phyloP scores from a whole-genome alignment of 1,139 yeast species.

The Yamadazyma taylorii region DNA sequence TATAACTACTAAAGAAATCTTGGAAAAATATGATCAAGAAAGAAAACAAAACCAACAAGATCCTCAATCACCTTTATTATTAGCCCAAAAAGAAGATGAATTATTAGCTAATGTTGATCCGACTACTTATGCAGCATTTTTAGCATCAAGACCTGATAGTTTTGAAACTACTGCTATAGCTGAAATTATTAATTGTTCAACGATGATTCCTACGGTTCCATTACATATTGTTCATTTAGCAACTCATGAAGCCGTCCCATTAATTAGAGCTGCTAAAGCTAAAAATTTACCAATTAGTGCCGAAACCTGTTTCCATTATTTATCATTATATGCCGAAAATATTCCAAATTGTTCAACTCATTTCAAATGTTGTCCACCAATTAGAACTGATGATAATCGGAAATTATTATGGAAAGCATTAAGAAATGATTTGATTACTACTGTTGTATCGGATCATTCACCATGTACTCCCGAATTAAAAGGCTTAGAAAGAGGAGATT shows the following conservation, averaged over 20 bases:
- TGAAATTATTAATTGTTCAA: conserved; percentile 64
- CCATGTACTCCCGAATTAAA: conserved; percentile 94
- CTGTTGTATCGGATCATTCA: conserved; percentile 93
- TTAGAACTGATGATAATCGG: conserved; percentile 71
- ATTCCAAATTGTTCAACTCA: conserved; percentile 77
- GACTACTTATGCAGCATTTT: conserved; percentile 68
- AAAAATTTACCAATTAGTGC: conserved; percentile 65
- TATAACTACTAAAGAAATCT: conserved; percentile 1
- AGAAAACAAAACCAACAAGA: conserved; percentile 9
- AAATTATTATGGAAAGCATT: conserved; percentile 76
- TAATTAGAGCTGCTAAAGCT: conserved; percentile 63
- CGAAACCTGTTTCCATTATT: conserved; percentile 92
- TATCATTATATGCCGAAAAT: conserved; percentile 72
- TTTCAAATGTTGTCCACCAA: conserved; percentile 94
- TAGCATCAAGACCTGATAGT: conserved; percentile 84
- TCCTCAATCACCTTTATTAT: conserved; percentile 37
- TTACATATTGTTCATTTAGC: conserved; percentile 91
- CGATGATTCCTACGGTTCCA: conserved; percentile 60
- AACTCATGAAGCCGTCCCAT: conserved; percentile 76
- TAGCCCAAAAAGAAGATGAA: conserved; percentile 46
- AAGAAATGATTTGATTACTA: conserved; percentile 61
- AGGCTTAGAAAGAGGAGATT: conserved; percentile 79
- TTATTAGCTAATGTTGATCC: conserved; percentile 55
- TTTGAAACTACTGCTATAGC: conserved; percentile 84
- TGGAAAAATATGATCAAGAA: not conserved